Evolutionary conservation across 306 rosid species (phyloP).

Genomic region (Erythrophleum fordii): DNA sequence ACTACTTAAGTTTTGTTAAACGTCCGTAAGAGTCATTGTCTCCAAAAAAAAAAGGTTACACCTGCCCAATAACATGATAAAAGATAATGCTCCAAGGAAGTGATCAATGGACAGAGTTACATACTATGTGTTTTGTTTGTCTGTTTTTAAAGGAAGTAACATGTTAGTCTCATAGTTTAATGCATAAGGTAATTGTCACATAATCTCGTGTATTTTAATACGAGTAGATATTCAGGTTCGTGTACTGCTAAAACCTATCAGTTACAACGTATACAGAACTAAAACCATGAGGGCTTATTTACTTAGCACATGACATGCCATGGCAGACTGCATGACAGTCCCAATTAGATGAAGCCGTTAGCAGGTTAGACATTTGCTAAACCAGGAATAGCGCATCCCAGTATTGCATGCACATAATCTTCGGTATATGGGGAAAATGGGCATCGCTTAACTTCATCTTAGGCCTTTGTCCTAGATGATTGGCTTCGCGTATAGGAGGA

Average conservation of each 20-base stretch:
- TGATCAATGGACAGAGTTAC: not conserved
- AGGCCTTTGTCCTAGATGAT: slow-evolving; percentile 51
- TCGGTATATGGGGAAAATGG: not conserved
- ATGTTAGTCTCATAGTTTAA: not conserved
- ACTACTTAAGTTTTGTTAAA: not conserved
- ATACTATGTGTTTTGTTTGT: not conserved
- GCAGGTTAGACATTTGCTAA: not conserved
- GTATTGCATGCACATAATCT: not conserved
- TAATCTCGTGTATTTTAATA: not conserved
- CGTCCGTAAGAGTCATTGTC: not conserved
- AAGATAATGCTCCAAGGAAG: not conserved
- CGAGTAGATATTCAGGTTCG: not conserved
- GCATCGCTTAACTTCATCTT: slow-evolving; percentile 31
- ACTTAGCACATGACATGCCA: not conserved
- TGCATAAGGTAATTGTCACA: not conserved
- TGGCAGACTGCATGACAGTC: not conserved
- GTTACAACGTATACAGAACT: not conserved
- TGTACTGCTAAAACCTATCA: not conserved
- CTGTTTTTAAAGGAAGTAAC: not conserved
- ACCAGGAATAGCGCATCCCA: not conserved
- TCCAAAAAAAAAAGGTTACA: not conserved
- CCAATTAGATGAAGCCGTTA: not conserved
- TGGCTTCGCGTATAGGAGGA: slow-evolving; percentile 56
- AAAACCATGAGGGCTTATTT: not conserved
- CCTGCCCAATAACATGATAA: not conserved